Evolutionary conservation across 768 basidiomycete species (phyloP).

Genomic region (Podaxis sp.): DNA sequence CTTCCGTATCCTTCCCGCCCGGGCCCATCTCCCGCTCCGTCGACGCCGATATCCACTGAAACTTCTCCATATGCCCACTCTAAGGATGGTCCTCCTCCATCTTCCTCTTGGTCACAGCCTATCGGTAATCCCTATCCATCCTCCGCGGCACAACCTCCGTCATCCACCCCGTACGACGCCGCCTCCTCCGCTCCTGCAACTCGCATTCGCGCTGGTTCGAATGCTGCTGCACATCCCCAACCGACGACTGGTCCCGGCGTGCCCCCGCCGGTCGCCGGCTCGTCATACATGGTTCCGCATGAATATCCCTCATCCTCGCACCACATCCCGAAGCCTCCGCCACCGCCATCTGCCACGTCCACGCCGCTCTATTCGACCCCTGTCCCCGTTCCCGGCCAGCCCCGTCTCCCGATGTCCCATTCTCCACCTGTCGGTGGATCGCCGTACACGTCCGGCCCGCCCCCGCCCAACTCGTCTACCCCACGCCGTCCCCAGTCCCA

Average conservation of each 20-base stretch:
- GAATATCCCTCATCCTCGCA: conserved; percentile 3
- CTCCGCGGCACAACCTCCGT: neutral
- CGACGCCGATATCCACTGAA: conserved; percentile 12
- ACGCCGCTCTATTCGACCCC: conserved; percentile 7
- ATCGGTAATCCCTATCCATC: conserved; percentile 11
- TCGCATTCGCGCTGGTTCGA: conserved; percentile 6
- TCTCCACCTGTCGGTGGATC: conserved; percentile 14
- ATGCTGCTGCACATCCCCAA: conserved; percentile 4
- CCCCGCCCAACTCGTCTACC: conserved; percentile 8
- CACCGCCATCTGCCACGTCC: neutral
- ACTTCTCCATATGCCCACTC: conserved; percentile 11
- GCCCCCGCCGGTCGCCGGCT: conserved; percentile 1
- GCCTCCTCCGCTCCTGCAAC: neutral
- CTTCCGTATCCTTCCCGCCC: conserved; percentile 5
- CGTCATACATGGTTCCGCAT: conserved; percentile 12
- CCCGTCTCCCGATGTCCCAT: conserved; percentile 11
- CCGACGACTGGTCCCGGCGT: conserved; percentile 13
- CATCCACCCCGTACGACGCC: conserved; percentile 7
- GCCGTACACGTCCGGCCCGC: conserved; percentile 11
- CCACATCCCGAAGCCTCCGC: conserved; percentile 10
- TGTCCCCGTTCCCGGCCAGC: conserved; percentile 7
- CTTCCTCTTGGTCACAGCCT: conserved; percentile 8
- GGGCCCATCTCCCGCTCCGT: conserved; percentile 4
- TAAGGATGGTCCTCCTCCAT: conserved; percentile 4
- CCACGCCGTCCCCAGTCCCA: conserved; percentile 12